Percentiles rank a stretch among this genome's conserved stretches.
phyloP scores from a whole-genome alignment of 2,329 filamentous ascomycete genomes.

The Colletotrichum tabaci region DNA sequence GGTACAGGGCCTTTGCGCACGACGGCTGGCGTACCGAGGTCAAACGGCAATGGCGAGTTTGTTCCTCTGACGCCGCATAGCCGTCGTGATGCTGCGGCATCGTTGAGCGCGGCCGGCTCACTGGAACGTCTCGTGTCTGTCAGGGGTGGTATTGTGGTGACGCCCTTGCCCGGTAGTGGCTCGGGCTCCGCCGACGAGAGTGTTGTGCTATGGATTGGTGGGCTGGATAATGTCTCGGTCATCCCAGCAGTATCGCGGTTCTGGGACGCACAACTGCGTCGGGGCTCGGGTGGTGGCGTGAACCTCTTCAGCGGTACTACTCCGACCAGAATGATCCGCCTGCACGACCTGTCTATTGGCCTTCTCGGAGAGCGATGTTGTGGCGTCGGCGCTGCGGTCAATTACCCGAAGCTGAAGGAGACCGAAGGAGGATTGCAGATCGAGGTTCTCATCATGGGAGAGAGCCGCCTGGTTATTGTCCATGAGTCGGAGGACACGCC shows the following conservation, averaged over 20 bases:
- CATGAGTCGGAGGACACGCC: constrained; percentile 66
- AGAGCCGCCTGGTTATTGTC: constrained; percentile 69
- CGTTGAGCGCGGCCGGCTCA: constrained; percentile 58
- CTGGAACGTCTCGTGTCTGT: constrained; percentile 67
- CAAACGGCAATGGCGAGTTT: constrained; percentile 63
- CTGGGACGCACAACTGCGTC: constrained; percentile 72
- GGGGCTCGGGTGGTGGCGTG: constrained; percentile 63
- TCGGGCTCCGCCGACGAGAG: constrained; percentile 67
- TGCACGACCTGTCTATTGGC: constrained; percentile 67
- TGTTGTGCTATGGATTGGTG: constrained; percentile 70
- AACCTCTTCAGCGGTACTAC: constrained; percentile 71
- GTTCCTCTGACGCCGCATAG: constrained; percentile 77
- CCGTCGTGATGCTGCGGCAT: constrained; percentile 66
- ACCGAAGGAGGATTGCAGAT: constrained; percentile 63
- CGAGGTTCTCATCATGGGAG: constrained; percentile 69
- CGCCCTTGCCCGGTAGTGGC: constrained; percentile 57
- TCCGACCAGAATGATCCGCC: constrained; percentile 69
- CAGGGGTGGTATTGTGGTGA: constrained; percentile 67
- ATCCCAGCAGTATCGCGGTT: constrained; percentile 70
- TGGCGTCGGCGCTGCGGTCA: constrained; percentile 63
- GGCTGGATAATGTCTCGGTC: constrained; percentile 69
- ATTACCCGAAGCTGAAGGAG: constrained; percentile 48
- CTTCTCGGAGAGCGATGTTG: constrained; percentile 71
- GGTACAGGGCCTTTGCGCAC: constrained; percentile 69
- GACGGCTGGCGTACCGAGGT: constrained; percentile 26